Evolutionary conservation across 495 filamentous ascomycete genomes (phyloP), one percentile per base, ranked within the genome.

Genomic region (Wilcoxina mikolae): DNA sequence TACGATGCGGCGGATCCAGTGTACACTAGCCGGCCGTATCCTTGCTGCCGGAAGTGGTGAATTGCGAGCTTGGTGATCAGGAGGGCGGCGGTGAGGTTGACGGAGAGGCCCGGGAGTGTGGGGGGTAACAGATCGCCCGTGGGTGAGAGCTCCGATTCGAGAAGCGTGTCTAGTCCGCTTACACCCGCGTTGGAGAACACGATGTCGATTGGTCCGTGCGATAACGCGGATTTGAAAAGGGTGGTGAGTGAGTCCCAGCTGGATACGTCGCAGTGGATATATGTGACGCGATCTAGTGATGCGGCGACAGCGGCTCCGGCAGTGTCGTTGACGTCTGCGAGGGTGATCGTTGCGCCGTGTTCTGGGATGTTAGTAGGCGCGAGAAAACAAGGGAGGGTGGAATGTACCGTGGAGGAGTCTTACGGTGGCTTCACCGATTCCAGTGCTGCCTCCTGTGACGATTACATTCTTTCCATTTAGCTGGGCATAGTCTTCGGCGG

Each of bases 401-500:
- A 20, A 27, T 54, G 18, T 60, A 60, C 24, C 70, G 70, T 24
- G 68, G 52, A 73, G 68, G 0, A 68, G 58, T 3, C 57, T 57
- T 15, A 72, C 70, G 28, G 65, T 71, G 1, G 67, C 69, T 60
- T 72, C 71, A 55, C 73, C 73, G 18, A 74, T 71, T 15, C 73
- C 73, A 33, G 68, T 67, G 31, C 59, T 60, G 49, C 66, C 73
- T 47, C 71, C 70, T 0, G 72, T 73, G 48, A 74, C 51, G 48
- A 73, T 67, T 48, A 68, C 67, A 23, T 67, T 68, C 56, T 72
- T 70, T 47, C 68, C 70, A 3, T 11, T 11, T 11, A 52, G 18
- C 12, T 11, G 12, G 28, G 27, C 10, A 22, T 17, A 26, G n/a
- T 11, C 10, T 10, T 11, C 23, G 28, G 18, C 31, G 31, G 28